Evolutionary conservation across 1,284 basidiomycete genomes (phyloP).

Genomic region (Sporisorium scitamineum): DNA sequence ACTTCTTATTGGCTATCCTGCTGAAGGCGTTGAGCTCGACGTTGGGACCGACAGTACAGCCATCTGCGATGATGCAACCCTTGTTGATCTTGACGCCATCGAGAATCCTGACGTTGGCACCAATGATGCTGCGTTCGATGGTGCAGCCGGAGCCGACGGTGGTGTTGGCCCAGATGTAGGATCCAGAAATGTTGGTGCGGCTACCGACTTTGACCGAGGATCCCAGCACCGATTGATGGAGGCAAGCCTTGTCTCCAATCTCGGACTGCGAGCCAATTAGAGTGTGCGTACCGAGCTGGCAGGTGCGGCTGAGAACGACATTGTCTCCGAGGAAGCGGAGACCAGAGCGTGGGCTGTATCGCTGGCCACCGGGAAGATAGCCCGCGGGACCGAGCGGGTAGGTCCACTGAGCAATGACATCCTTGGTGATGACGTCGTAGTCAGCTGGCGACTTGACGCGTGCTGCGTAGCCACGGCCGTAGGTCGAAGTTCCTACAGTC

Average conservation of each 20-base stretch:
- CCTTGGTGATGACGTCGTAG: slow-evolving; percentile 73
- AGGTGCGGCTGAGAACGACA: slow-evolving; percentile 48
- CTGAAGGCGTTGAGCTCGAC: slow-evolving; percentile 80
- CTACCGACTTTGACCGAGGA: slow-evolving; percentile 77
- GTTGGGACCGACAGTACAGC: slow-evolving; percentile 65
- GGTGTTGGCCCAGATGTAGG: slow-evolving; percentile 60
- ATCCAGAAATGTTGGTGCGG: slow-evolving; percentile 38
- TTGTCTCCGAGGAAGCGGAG: slow-evolving; percentile 55
- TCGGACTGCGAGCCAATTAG: slow-evolving; percentile 50
- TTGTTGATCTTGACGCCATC: slow-evolving; percentile 76
- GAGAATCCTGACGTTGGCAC: slow-evolving; percentile 79
- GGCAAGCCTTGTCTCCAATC: slow-evolving; percentile 74
- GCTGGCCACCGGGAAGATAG: slow-evolving; percentile 80
- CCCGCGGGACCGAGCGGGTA: slow-evolving; percentile 95
- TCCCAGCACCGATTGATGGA: slow-evolving; percentile 82
- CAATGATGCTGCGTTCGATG: slow-evolving; percentile 77
- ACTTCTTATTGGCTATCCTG: slow-evolving; percentile 74
- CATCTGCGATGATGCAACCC: slow-evolving; percentile 67
- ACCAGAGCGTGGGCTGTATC: slow-evolving; percentile 44
- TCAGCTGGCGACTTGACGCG: slow-evolving; percentile 59
- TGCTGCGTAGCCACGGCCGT: slow-evolving; percentile 74
- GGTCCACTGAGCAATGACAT: slow-evolving; percentile 90
- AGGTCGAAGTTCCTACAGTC: slow-evolving; percentile 77
- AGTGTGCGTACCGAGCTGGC: slow-evolving; percentile 46
- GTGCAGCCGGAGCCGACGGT: slow-evolving; percentile 77